Percentiles rank a stretch among this genome's conserved stretches.
These are phyloP conservation scores for Lepiota venenata DNA, from an alignment of 768 basidiomycete species.

Conservation along the genomic window DNA sequence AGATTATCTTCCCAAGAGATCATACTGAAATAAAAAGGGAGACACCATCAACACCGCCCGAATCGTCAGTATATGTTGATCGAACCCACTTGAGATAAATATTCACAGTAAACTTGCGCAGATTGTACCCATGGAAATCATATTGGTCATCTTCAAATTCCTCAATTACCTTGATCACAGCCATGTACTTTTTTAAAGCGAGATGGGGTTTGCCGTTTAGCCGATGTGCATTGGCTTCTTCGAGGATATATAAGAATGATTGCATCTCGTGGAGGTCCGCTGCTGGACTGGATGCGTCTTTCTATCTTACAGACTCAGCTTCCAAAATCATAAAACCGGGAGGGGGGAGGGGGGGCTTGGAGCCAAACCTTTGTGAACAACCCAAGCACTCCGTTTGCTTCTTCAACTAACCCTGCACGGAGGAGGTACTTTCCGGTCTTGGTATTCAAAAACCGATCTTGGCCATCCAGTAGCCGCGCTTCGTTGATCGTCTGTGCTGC, in stretches of 20 bases:
- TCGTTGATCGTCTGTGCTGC: conserved; percentile 79
- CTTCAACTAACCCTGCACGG: conserved; percentile 74
- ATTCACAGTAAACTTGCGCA: conserved; percentile 85
- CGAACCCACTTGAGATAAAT: conserved; percentile 76
- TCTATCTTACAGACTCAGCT: conserved; percentile 42
- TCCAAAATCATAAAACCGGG: neutral
- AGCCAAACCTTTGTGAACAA: conserved; percentile 86
- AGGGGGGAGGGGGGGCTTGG: too few species aligned
- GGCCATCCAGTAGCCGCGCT: conserved; percentile 82
- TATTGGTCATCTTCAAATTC: conserved; percentile 94
- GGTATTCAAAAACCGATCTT: conserved; percentile 93
- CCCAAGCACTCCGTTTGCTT: conserved; percentile 71
- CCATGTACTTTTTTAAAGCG: conserved; percentile 83
- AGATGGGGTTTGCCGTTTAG: conserved; percentile 63
- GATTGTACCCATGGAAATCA: conserved; percentile 94
- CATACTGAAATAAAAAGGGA: conserved; percentile 42
- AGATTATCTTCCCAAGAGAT: conserved; percentile 80
- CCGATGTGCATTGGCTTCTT: conserved; percentile 73
- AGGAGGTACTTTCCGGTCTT: conserved; percentile 91
- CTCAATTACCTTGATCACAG: conserved; percentile 79
- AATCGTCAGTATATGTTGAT: too few species aligned
- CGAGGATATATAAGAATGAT: conserved; percentile 79
- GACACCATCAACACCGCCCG: neutral
- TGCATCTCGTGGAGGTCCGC: conserved; percentile 95
- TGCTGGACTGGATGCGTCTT: conserved; percentile 74